Conservation (phyloP, 805 yeast genomes). For the Starmerella potacharoeniae region DNA sequence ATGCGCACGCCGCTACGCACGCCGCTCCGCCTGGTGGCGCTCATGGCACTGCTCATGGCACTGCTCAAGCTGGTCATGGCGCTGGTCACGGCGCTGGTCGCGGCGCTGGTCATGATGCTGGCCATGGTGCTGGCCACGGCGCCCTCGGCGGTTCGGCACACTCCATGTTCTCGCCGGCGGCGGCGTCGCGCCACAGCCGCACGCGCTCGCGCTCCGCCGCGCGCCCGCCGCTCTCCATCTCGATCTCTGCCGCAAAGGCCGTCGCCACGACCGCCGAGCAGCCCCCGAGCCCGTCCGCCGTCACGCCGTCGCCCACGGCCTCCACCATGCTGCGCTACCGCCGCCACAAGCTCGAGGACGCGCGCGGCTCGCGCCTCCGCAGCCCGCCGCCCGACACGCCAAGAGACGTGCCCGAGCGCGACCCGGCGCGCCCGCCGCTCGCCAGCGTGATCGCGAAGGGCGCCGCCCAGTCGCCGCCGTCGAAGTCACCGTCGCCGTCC, state of each 20-base stretch:
- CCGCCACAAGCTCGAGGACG: conserved; percentile 8
- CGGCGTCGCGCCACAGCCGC: background rate
- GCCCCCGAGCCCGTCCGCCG: conserved; percentile 20
- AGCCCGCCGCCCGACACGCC: background rate
- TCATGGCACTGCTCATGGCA: too few relatives aligned
- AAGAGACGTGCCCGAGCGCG: background rate
- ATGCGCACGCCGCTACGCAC: too few relatives aligned
- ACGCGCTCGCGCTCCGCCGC: background rate
- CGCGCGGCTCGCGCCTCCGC: background rate
- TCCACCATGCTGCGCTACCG: conserved; percentile 20
- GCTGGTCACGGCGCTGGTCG: too few relatives aligned
- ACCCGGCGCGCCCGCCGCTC: background rate
- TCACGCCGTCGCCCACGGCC: conserved; percentile 19
- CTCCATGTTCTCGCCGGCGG: too few relatives aligned
- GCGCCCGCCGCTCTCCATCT: conserved; percentile 11
- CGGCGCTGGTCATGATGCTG: too few relatives aligned
- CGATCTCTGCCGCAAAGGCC: conserved; percentile 13
- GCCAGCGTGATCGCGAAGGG: background rate
- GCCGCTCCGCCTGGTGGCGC: too few relatives aligned
- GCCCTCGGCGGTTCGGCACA: too few relatives aligned
- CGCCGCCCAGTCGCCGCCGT: background rate
- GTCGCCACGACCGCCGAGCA: conserved; percentile 17
- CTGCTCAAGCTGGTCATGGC: too few relatives aligned
- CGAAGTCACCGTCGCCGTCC: background rate
- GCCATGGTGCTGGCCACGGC: too few relatives aligned